phyloP scores from a whole-genome alignment of 331 rosid genomes.

The Stylosanthes scabra region DNA sequence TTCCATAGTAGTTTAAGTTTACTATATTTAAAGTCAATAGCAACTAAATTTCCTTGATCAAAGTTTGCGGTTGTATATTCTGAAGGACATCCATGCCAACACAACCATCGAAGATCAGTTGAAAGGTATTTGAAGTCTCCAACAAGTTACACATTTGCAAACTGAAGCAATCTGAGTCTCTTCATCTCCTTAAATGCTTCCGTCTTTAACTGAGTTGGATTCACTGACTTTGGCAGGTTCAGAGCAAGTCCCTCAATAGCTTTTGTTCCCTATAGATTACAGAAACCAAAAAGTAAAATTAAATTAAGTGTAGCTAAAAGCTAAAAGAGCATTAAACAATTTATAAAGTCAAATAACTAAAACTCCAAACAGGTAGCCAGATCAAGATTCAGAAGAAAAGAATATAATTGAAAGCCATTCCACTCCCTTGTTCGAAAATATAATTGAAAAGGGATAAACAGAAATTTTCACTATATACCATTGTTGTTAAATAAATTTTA shows the following conservation, averaged over 20 bases:
- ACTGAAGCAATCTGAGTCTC: constrained; percentile 31
- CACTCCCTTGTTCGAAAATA: too few relatives aligned
- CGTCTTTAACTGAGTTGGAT: background rate
- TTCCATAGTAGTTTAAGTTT: background rate
- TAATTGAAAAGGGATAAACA: too few relatives aligned
- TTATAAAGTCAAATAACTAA: background rate
- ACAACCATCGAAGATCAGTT: constrained; percentile 9
- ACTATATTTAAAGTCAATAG: constrained; percentile 22
- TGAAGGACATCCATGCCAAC: constrained; percentile 33
- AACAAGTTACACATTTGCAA: background rate
- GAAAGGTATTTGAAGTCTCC: constrained; percentile 23
- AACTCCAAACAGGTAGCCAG: too few relatives aligned
- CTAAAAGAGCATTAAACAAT: background rate
- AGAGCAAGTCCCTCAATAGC: constrained; percentile 11
- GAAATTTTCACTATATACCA: too few relatives aligned
- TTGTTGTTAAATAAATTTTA: too few relatives aligned
- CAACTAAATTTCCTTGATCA: constrained; percentile 16
- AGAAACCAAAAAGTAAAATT: background rate
- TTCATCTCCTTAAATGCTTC: constrained; percentile 21
- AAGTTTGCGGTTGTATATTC: constrained; percentile 11
- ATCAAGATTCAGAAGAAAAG: too few relatives aligned
- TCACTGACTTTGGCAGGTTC: background rate
- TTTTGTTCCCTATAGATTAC: constrained; percentile 9
- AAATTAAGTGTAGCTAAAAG: background rate
- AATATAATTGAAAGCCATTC: too few relatives aligned